Conservation (phyloP, 257 asterid species). For the Solanum dulcamara region DNA sequence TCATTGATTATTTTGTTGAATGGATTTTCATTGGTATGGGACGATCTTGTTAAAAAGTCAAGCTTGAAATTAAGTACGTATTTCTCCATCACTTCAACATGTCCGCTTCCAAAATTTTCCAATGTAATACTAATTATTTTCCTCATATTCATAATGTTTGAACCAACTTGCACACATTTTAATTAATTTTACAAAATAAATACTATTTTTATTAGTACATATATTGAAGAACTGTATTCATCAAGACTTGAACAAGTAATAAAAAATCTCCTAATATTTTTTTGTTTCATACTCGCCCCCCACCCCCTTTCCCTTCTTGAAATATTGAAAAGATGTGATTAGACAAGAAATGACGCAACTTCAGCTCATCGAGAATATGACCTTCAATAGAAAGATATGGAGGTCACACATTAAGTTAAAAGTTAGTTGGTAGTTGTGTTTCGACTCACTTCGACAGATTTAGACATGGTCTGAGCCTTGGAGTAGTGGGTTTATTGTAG, state of each 20-base stretch:
- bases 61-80: not conserved
- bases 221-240: not conserved
- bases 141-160: not conserved
- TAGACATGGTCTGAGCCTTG: too few species aligned
- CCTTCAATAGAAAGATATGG: too few species aligned
- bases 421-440: too few species aligned
- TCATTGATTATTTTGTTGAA: not conserved
- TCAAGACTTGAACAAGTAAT: not conserved
- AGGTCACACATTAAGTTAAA: too few species aligned
- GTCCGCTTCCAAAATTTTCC: not conserved
- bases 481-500: too few species aligned
- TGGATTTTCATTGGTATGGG: not conserved
- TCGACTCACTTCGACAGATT: too few species aligned
- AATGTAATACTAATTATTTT: not conserved
- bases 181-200: not conserved
- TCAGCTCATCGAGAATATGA: too few species aligned
- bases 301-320: too few species aligned
- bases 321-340: too few species aligned
- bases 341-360: too few species aligned
- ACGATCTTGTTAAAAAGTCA: not conserved
- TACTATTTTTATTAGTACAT: not conserved
- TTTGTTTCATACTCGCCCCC: too few species aligned
- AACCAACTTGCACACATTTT: not conserved
- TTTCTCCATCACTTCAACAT: not conserved
- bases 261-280: not conserved